Base-by-base conservation (phyloP, 352 stramenopile species). In the Phytophthora constricta region DNA sequence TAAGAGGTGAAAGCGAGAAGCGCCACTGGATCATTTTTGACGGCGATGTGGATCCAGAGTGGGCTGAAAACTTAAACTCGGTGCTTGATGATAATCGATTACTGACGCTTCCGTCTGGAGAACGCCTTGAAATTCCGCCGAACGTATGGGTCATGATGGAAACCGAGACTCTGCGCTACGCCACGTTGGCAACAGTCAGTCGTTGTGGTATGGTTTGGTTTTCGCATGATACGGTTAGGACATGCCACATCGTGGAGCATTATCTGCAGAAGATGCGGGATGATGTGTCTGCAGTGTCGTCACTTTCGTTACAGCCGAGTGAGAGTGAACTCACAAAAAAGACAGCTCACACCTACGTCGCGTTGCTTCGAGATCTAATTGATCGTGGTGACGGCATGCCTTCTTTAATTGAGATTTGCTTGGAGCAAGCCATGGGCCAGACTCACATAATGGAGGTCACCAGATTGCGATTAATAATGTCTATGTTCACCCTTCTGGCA, bases 71-170 rank as follows among this genome's bases (percentile, higher is more conserved):
- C 74, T 90, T 99, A 37, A 99, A 99, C 83, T 99, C 93, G 31
- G 97, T 99, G n/a, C 84, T 99, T 25, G 98, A 99, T 75, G 98
- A 99, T 77, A 99, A 99, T 84, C 98, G 98, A 23, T 72, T 99
- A 28, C 79, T 99, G 20, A 99, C 98, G 11, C 85, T 99, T 33
- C 98, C 98, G 3, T 99, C 95, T 23, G 98, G 98, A 49, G 98
- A 99, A 74, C 96, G 98, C 22, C 84, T 99, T 16, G 91, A 96
- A 64, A 98, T 99, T 50, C 97, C 98, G 16, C 77, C 93, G 3
- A 99, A 99, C 73, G 96, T 99, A n/a, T 97, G 97, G 75, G 99
- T 99, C 66, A 98, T 99, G 75, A 98, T 99, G 70, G 98, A 99
- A 82, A 99, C 99, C 3, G 98, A 99, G 60, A 99, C 93, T 49